Conservation (phyloP, 371 early-diverging fungal genomes). For the Lichtheimia corymbifera region DNA sequence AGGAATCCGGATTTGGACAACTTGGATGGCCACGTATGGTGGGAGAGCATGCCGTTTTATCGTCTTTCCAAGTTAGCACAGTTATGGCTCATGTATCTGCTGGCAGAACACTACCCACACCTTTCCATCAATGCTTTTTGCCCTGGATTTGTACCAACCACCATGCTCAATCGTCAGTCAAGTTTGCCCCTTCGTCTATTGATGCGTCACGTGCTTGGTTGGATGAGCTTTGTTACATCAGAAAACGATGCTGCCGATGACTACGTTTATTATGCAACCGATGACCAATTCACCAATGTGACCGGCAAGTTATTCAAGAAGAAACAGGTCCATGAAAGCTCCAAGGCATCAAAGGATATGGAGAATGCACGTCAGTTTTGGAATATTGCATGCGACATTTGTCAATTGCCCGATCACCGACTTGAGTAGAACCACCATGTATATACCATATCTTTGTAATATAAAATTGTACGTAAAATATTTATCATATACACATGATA, state of each 20-base stretch:
- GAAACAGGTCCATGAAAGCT: slow-evolving; percentile 17
- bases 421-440: not conserved
- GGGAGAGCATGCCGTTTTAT: slow-evolving; percentile 38
- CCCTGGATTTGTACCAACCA: slow-evolving; percentile 49
- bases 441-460: too few species aligned
- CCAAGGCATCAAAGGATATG: slow-evolving; percentile 29
- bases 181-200: slow-evolving; percentile 15
- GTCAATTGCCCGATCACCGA: slow-evolving; percentile 6
- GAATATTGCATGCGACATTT: slow-evolving; percentile 30
- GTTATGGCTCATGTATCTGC: slow-evolving; percentile 18
- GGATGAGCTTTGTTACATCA: slow-evolving; percentile 27
- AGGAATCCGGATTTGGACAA: slow-evolving; percentile 21
- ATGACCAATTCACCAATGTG: slow-evolving; percentile 10
- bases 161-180: slow-evolving; percentile 31
- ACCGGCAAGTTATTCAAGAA: slow-evolving; percentile 24
- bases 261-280: slow-evolving; percentile 36
- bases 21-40: slow-evolving; percentile 23
- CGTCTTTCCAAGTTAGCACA: slow-evolving; percentile 40
- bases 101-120: slow-evolving; percentile 15
- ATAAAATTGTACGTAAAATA: too few species aligned
- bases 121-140: slow-evolving; percentile 27
- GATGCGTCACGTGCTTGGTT: slow-evolving; percentile 18
- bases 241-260: slow-evolving; percentile 29
- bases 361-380: slow-evolving; percentile 26
- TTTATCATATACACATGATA: too few species aligned